Evolutionary conservation across 1,139 yeast genomes (phyloP), one percentile per base, ranked within the genome.

Genomic region (Protomyces gravidus): DNA sequence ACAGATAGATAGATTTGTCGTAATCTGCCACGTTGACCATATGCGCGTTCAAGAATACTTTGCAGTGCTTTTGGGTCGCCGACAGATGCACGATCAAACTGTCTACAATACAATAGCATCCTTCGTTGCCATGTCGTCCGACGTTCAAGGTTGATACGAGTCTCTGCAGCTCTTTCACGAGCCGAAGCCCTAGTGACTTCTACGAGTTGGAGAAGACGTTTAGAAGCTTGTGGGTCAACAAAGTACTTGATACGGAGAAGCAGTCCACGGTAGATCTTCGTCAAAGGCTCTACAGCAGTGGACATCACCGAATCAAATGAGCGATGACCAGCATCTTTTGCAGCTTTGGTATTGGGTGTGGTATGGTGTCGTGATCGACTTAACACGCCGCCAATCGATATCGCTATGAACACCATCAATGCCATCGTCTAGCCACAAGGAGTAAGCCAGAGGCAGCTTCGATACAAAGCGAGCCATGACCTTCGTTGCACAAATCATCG

Each of bases 21-120:
- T 30, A 53, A 28, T 13, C 39, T 25, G 9, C 58, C 58, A 7
- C 58, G 50, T 19, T 53, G 58, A 11, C 58, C 58, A 46, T 53
- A 53, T 15, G 51, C 51, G 1, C 36, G 36, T n/a, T 45, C 46
- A 15, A 46, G 27, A 1, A 53, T 39, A 15, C 36, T 46, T 2
- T 11, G 21, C 2, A 46, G 36, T 2, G 58, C 50, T 26, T 33
- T 46, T 9, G 11, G 23, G 19, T 53, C 58, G 9, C 51, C 51
- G 11, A 46, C 42, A 4, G 42, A 19, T 15, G 42, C 42, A n/a
- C 19, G 17, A 17, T 36, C 42, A 9, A 36, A 11, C 17, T 36
- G 42, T 5, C 42, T 5, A 17, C 19, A 17, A 15, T 36, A 23
- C 9, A 17, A 17, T 17, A 15, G 17, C 21, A 36, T n/a, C 5